These are phyloP conservation scores for Eudorina sp. DNA, from an alignment of 139 green algal genomes.

Conservation along the genomic window DNA sequence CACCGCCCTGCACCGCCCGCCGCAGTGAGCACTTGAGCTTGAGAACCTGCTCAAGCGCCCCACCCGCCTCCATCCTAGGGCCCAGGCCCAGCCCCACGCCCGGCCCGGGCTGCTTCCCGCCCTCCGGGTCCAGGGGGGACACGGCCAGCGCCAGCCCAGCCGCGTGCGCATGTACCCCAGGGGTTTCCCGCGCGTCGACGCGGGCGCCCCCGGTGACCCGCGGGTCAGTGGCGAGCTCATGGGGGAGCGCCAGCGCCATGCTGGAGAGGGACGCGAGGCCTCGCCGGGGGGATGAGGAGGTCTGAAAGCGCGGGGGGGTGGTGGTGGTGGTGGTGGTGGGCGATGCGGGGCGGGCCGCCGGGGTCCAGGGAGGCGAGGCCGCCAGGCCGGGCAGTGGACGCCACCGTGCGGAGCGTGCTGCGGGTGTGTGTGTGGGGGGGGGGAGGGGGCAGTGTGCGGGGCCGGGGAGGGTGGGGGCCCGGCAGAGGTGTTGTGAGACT, in stretches of 20 bases:
- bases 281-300: neutral
- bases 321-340: neutral
- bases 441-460: no score
- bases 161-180: neutral
- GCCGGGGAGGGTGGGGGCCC: no score
- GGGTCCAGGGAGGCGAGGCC: neutral
- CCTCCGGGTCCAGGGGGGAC: neutral
- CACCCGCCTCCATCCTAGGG: no score
- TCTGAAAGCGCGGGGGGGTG: neutral
- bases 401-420: neutral
- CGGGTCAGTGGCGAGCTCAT: neutral
- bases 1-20: neutral
- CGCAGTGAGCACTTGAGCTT: constrained; percentile 46
- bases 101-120: neutral
- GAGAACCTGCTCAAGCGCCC: constrained; percentile 9
- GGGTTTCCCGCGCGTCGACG: neutral
- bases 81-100: no score
- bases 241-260: neutral
- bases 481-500: no score
- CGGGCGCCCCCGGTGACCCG: no score
- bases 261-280: constrained; percentile 4
- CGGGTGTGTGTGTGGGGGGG: no score
- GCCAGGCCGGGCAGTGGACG: constrained; percentile 11
- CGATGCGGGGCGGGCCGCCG: neutral
- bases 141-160: neutral